A percentile compares a stretch with the other conserved stretches of the same genome.
Conservation (phyloP, 2,329 filamentous ascomycete genomes). For the Decorospora gaudefroyi region DNA sequence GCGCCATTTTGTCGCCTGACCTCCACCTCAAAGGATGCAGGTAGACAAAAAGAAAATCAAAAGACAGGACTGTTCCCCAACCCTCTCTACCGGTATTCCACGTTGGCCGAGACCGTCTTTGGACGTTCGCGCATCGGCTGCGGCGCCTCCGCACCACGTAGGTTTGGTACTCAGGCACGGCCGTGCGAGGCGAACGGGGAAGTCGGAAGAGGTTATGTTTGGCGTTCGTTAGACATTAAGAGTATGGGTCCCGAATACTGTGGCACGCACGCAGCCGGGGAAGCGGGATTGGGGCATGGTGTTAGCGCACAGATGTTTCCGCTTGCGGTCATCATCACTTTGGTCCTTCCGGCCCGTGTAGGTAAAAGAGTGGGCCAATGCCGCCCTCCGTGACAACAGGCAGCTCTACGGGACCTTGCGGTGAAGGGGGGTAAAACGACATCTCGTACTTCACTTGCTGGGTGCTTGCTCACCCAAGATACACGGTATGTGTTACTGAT, state of each 20-base stretch:
- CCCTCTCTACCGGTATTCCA: slow-evolving; percentile 12
- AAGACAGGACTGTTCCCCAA: slow-evolving; percentile 8
- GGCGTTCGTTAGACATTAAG: slow-evolving; percentile 19
- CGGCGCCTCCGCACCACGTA: slow-evolving; percentile 26
- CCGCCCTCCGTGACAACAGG: slow-evolving; percentile 36
- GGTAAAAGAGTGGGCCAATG: slow-evolving; percentile 31
- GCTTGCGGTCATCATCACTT: slow-evolving; percentile 14
- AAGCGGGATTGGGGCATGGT: slow-evolving; percentile 22
- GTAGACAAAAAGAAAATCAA: slow-evolving; percentile 8
- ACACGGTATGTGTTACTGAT: slow-evolving; percentile 28
- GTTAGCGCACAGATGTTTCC: slow-evolving; percentile 19
- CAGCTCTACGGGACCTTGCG: slow-evolving; percentile 32
- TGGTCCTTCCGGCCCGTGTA: slow-evolving; percentile 34
- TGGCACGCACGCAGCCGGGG: slow-evolving; percentile 33
- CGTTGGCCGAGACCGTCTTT: slow-evolving; percentile 23
- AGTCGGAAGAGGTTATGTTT: slow-evolving; percentile 32
- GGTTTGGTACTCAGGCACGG: slow-evolving; percentile 25
- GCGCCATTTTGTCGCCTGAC: slow-evolving; percentile 16
- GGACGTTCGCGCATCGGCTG: slow-evolving; percentile 31
- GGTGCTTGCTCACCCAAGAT: slow-evolving; percentile 32
- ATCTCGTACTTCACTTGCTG: slow-evolving; percentile 32
- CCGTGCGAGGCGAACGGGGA: slow-evolving; percentile 36
- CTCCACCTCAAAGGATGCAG: slow-evolving; percentile 10
- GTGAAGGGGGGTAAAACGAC: slow-evolving; percentile 36
- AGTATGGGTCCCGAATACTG: slow-evolving; percentile 19